Evolutionary conservation across 805 yeast species (phyloP), one percentile per base, ranked within the genome.

Genomic region (Wickerhamomyces bovis): DNA sequence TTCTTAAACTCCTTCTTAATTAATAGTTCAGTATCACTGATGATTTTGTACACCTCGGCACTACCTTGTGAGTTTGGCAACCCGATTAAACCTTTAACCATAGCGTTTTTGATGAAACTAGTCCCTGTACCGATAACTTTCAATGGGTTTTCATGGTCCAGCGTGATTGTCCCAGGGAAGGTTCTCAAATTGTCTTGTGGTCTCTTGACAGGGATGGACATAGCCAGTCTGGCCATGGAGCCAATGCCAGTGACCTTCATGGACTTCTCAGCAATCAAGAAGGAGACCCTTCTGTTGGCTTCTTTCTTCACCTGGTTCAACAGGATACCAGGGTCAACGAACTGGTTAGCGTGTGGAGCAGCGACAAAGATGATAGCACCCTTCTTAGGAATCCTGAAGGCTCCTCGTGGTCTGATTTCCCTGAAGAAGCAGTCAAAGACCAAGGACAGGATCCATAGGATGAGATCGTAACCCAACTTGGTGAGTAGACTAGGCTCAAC

Each of bases 341-440:
- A 86, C 58, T 88, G 96, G 61, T 88, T 88, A n/a, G 96, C 95
- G 69, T 92, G 99, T 2, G 98, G 98, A 2, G 97, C 99, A 11
- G 94, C 95, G 31, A 94, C 98, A 52, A 94, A 83, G 45, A 92
- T 84, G 9, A 89, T 83, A 0, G 98, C 92, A 0, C 97, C 97
- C 10, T 75, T 65, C 26, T 75, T 71, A 13, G 85, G 85, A 43
- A 80, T 74, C 41, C 77, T 76, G 67, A 80, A 88, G 1, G 96
- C 89, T 1, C 97, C 97, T 49, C 98, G 75, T 3, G 94, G 81
- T 44, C 88, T 75, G 52, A 92, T 89, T 61, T 90, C 97, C 49
- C 98, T 69, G 68, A 92, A 92, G 70, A 92, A 92, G 40, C 83
- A 73, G 55, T 77, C 76, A 55, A 81, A 80, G 10, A 78, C 72